A percentile compares a stretch with the other conserved stretches of the same genome.
Evolutionary conservation across 2,329 filamentous ascomycete genomes (phyloP).

Genomic region (Cladophialophora exuberans): DNA sequence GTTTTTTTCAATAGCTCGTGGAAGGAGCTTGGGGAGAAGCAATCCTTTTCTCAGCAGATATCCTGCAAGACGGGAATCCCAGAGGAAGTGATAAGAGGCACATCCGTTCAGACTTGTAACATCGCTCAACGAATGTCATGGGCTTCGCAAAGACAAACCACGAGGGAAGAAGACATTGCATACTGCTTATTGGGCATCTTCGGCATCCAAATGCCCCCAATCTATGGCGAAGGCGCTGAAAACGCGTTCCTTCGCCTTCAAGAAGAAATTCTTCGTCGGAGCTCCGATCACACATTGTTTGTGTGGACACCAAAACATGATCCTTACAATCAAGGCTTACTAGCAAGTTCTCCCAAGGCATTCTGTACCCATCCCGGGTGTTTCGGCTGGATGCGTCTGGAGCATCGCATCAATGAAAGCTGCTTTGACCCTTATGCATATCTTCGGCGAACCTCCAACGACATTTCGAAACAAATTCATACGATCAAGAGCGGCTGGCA

Average conservation of each 20-base stretch:
- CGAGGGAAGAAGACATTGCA: constrained; percentile 44
- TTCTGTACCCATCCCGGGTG: constrained; percentile 1
- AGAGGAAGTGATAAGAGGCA: neutral
- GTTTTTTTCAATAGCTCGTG: constrained; percentile 18
- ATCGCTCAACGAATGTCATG: constrained; percentile 46
- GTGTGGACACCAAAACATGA: constrained; percentile 20
- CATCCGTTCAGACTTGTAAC: neutral
- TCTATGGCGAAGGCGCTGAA: constrained; percentile 43
- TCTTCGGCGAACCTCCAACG: neutral
- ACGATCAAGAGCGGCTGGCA: neutral
- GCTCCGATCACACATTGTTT: constrained; percentile 32
- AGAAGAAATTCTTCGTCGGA: constrained; percentile 34
- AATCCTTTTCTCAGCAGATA: neutral
- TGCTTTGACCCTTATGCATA: neutral
- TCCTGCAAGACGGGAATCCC: neutral
- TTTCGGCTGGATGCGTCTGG: neutral
- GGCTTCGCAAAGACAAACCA: constrained; percentile 41
- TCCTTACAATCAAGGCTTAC: constrained; percentile 3
- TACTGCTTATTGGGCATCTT: constrained; percentile 52
- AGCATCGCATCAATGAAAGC: neutral
- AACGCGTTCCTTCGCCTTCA: constrained; percentile 26
- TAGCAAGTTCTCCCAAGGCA: constrained; percentile 5
- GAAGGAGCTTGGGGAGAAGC: constrained; percentile 10
- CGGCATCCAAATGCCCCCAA: constrained; percentile 45
- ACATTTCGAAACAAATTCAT: neutral